phyloP scores from a whole-genome alignment of 176 grass and related monocot genomes.

The Chrysopogon serrulatus region DNA sequence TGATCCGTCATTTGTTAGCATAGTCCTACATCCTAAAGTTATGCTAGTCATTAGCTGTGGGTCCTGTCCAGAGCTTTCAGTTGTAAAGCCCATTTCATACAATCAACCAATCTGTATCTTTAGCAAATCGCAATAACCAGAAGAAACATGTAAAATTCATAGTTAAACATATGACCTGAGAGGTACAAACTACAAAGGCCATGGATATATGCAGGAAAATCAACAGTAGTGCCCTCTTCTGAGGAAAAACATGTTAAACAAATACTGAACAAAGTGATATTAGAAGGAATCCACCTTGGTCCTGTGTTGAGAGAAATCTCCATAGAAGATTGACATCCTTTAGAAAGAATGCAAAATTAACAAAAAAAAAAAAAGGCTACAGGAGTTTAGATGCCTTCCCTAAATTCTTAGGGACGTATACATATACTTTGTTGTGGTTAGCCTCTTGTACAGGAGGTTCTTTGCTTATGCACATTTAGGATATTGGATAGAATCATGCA shows the following conservation, averaged over 20 bases:
- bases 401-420: neutral
- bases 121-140: slow-evolving; percentile 6
- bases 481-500: neutral
- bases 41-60: neutral
- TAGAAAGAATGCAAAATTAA: neutral
- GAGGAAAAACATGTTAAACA: neutral
- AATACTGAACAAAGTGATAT: neutral
- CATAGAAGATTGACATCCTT: neutral
- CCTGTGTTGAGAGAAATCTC: neutral
- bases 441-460: neutral
- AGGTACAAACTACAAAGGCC: neutral
- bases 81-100: neutral
- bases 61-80: neutral
- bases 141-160: neutral
- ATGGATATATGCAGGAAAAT: neutral
- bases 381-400: neutral
- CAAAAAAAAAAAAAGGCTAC: neutral
- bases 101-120: neutral
- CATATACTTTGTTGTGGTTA: neutral
- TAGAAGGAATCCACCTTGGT: neutral
- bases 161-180: neutral
- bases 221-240: neutral
- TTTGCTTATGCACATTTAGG: neutral
- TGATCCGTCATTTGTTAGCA: neutral
- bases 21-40: neutral